Percentiles rank a stretch among this genome's conserved stretches.
Conservation (phyloP, 1,284 basidiomycete genomes). For the Rhodotorula sp. region DNA sequence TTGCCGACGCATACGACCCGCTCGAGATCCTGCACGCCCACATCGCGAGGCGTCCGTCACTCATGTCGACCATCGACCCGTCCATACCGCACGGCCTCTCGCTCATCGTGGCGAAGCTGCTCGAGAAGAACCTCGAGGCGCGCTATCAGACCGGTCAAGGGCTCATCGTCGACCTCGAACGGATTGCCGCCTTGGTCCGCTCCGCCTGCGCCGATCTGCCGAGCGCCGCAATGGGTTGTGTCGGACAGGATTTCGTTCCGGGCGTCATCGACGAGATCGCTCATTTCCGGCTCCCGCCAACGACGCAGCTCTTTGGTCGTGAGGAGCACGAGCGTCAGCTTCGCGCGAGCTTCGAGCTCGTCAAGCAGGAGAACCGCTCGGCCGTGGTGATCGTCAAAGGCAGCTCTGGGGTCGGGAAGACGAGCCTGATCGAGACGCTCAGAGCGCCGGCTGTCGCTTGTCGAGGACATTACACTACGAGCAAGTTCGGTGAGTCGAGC, state of each 20-base stretch:
- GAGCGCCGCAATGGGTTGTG: not conserved
- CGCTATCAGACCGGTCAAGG: slow-evolving; percentile 37
- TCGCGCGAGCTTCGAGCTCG: slow-evolving; percentile 22
- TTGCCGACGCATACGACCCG: slow-evolving; percentile 29
- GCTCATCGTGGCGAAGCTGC: slow-evolving; percentile 36
- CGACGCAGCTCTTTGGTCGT: slow-evolving; percentile 31
- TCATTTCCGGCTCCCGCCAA: slow-evolving; percentile 35
- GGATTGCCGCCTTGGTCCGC: slow-evolving; percentile 14
- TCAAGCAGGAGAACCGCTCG: slow-evolving; percentile 16
- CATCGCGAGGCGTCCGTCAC: slow-evolving; percentile 27
- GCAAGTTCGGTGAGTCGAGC: slow-evolving; percentile 34
- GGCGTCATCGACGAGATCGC: slow-evolving; percentile 36
- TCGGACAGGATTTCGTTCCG: slow-evolving; percentile 23
- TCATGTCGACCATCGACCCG: slow-evolving; percentile 23
- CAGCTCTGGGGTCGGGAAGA: slow-evolving; percentile 34
- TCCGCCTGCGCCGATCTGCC: not conserved
- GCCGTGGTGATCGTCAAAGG: slow-evolving; percentile 35
- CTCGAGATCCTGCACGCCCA: slow-evolving; percentile 40
- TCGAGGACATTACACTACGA: slow-evolving; percentile 28
- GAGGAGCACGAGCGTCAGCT: slow-evolving; percentile 21
- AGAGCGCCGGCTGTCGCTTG: slow-evolving; percentile 13
- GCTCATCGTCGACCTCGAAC: slow-evolving; percentile 34
- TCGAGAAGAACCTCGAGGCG: slow-evolving; percentile 36
- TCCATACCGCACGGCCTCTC: slow-evolving; percentile 29
- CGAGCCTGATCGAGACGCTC: slow-evolving; percentile 37